Evolutionary conservation across 768 basidiomycete species (phyloP), one percentile per base, ranked within the genome.

Genomic region (Podaxis pistillaris): DNA sequence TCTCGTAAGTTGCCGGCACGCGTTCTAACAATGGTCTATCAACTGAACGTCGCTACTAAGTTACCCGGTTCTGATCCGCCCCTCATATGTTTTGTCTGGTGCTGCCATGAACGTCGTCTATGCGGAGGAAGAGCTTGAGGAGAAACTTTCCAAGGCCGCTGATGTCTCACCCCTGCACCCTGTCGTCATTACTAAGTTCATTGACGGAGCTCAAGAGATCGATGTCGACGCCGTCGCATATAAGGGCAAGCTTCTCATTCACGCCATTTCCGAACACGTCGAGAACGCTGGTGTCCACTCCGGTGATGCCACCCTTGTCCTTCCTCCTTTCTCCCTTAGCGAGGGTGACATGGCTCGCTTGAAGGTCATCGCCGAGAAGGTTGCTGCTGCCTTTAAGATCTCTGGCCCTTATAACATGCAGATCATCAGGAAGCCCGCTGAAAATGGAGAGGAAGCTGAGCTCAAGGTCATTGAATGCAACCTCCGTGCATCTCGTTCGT

Each of bases 341-440:
- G 80, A 85, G 50, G 70, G 71, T 28, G 97, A 98, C 68, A 87
- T 99, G 79, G 81, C 80, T 8, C 93, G 95, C 62, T 81, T 98
- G 65, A 98, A 98, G 81, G 84, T 82, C 56, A 98, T 98, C 64
- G 94, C 96, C 0, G 86, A 93, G 75, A 98, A 97, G 78, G 96
- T 99, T 64, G 96, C 94, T 37, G 80, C 82, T 41, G 97, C 95
- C 9, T 97, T 98, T 76, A 83, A 97, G 70, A 98, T 99, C 58
- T 97, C 94, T 28, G 97, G 97, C 38, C 97, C 97, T 6, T 99
- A 88, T 88, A 99, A 99, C 75, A 99, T 99, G 96, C 97, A 99
- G 75, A 86, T 99, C 74, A 98, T 99, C 78, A 87, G 91, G 72
- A 93, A 94, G 73, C 81, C 80, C 11, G 75, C 84, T 1, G 79